These are phyloP conservation scores for Gossypium laxum DNA, from an alignment of 441 rosid species.

Conservation along the genomic window DNA sequence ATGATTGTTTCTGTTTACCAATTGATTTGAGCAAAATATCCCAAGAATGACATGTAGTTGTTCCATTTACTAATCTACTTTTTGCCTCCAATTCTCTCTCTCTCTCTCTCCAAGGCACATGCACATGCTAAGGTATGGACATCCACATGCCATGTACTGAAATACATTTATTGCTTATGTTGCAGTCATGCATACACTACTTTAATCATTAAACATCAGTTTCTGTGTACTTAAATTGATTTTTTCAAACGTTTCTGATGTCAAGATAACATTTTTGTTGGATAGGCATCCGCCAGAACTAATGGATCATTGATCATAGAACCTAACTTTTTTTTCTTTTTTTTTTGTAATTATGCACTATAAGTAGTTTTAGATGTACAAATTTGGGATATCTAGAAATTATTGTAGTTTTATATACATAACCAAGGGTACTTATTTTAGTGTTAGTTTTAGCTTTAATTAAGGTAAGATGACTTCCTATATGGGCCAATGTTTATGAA, in stretches of 20 bases:
- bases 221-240: neutral
- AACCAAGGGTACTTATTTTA: neutral
- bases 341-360: neutral
- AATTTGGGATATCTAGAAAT: neutral
- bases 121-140: neutral
- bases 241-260: neutral
- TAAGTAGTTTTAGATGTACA: neutral
- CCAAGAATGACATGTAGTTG: conserved; percentile 29
- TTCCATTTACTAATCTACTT: conserved; percentile 28
- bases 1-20: conserved; percentile 34
- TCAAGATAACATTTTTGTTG: neutral
- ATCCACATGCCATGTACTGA: neutral
- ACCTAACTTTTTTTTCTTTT: neutral
- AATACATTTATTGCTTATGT: neutral
- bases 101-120: neutral
- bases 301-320: neutral
- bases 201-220: neutral
- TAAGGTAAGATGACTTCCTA: neutral
- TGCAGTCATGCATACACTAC: neutral
- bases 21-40: conserved; percentile 38
- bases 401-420: neutral
- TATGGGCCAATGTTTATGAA: neutral
- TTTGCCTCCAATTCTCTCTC: neutral
- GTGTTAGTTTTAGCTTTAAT: neutral
- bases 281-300: neutral